Conservation (phyloP, 2,329 filamentous ascomycete genomes). For the Stenocarpella maydis region DNA sequence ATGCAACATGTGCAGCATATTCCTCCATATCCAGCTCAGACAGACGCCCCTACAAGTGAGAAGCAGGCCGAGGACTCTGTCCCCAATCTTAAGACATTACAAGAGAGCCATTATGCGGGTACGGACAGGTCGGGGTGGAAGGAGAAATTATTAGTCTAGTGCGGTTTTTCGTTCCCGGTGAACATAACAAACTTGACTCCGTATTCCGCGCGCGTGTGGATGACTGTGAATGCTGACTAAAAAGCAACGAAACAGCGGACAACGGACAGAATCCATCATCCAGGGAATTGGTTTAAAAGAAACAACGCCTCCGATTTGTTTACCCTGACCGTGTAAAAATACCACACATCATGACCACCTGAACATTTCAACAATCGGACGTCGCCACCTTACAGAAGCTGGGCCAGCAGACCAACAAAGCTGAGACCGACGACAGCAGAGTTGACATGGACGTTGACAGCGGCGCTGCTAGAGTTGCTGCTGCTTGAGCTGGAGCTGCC, state of each 20-base stretch:
- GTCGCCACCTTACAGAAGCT: slow-evolving; percentile 58
- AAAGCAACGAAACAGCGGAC: slow-evolving; percentile 34
- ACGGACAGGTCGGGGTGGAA: slow-evolving; percentile 38
- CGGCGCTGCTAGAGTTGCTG: slow-evolving; percentile 43
- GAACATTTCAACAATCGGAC: slow-evolving; percentile 24
- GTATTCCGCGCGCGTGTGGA: slow-evolving; percentile 35
- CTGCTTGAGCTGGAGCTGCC: slow-evolving; percentile 34
- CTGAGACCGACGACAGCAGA: slow-evolving; percentile 56
- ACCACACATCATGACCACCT: slow-evolving; percentile 33
- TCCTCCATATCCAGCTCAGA: slow-evolving; percentile 25
- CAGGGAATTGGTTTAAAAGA: slow-evolving; percentile 36
- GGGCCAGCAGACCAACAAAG: slow-evolving; percentile 56
- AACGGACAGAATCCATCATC: slow-evolving; percentile 36
- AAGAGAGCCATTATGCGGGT: slow-evolving; percentile 14
- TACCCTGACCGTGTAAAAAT: slow-evolving; percentile 36
- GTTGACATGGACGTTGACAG: slow-evolving; percentile 57
- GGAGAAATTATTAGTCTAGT: slow-evolving; percentile 55
- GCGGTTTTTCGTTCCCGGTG: slow-evolving; percentile 45
- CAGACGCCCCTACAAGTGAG: neutral
- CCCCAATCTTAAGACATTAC: slow-evolving; percentile 26
- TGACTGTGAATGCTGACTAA: slow-evolving; percentile 35
- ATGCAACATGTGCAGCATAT: slow-evolving; percentile 19
- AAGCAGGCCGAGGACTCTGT: slow-evolving; percentile 16
- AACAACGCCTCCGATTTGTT: slow-evolving; percentile 38
- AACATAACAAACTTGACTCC: slow-evolving; percentile 43